Evolutionary conservation across 2,329 filamentous ascomycete genomes (phyloP).

Genomic region (Sporothrix pseudoabietina): DNA sequence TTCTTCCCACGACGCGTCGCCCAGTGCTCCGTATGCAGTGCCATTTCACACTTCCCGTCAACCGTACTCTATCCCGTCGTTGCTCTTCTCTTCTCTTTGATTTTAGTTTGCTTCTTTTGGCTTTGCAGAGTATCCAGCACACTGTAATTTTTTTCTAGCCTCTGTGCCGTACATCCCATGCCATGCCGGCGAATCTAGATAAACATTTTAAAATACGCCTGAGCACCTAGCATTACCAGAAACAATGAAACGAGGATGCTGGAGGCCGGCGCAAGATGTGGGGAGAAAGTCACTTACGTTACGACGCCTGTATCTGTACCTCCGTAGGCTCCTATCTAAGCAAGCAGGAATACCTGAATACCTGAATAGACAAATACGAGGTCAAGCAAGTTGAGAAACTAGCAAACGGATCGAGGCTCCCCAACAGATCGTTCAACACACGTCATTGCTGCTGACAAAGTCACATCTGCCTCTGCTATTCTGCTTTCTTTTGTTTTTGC

Average conservation of each 20-base stretch:
- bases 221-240: background rate
- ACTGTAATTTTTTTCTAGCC: background rate
- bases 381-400: background rate
- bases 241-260: background rate
- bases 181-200: constrained; percentile 8
- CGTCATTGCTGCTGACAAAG: background rate
- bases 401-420: background rate
- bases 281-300: background rate
- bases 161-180: constrained; percentile 6
- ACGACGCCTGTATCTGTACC: background rate
- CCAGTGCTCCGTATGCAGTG: background rate
- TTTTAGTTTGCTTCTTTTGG: background rate
- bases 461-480: background rate
- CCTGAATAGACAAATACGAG: constrained; percentile 16
- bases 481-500: background rate
- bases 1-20: constrained; percentile 10
- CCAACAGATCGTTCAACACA: background rate
- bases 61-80: background rate
- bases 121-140: background rate
- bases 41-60: constrained; percentile 8
- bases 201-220: constrained; percentile 8
- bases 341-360: background rate
- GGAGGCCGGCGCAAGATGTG: background rate
- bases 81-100: background rate
- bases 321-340: background rate